Conservation (phyloP, 768 basidiomycete species). For the Pleurotus cornucopiae region DNA sequence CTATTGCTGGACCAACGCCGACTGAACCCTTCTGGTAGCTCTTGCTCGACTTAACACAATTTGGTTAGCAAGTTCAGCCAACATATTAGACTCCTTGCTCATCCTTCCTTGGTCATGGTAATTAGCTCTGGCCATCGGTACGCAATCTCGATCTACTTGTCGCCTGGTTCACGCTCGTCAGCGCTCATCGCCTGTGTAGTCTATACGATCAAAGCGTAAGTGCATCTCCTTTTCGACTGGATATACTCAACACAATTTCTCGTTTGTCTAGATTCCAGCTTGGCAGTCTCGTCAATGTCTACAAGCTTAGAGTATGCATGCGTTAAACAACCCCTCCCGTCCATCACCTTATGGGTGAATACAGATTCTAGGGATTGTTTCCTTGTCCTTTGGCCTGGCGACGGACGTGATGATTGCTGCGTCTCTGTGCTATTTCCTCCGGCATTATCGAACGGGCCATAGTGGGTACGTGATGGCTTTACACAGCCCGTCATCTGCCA, state of each 20-base stretch:
- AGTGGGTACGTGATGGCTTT: slow-evolving; percentile 21
- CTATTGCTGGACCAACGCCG: too few species aligned
- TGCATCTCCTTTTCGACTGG: background rate
- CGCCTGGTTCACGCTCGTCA: too few species aligned
- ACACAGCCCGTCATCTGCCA: background rate
- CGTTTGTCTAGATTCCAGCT: slow-evolving; percentile 27
- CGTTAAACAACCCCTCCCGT: background rate
- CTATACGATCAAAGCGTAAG: slow-evolving; percentile 43
- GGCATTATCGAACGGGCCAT: slow-evolving; percentile 47
- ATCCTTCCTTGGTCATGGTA: background rate
- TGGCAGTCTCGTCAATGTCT: slow-evolving; percentile 25
- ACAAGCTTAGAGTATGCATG: slow-evolving; percentile 33
- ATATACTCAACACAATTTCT: background rate
- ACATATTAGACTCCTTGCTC: slow-evolving; percentile 1
- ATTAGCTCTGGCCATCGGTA: slow-evolving; percentile 35
- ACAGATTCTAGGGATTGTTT: slow-evolving; percentile 42
- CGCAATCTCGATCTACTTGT: background rate
- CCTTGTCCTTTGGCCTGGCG: slow-evolving; percentile 44
- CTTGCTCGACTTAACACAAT: background rate
- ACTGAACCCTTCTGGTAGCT: background rate
- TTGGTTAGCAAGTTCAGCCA: background rate
- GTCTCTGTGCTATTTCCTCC: slow-evolving; percentile 51
- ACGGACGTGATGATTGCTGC: slow-evolving; percentile 50
- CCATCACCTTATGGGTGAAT: background rate
- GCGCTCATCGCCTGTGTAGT: slow-evolving; percentile 18